Conservation (phyloP, 2,329 filamentous ascomycete genomes). For the Thielaviopsis cerberus region DNA sequence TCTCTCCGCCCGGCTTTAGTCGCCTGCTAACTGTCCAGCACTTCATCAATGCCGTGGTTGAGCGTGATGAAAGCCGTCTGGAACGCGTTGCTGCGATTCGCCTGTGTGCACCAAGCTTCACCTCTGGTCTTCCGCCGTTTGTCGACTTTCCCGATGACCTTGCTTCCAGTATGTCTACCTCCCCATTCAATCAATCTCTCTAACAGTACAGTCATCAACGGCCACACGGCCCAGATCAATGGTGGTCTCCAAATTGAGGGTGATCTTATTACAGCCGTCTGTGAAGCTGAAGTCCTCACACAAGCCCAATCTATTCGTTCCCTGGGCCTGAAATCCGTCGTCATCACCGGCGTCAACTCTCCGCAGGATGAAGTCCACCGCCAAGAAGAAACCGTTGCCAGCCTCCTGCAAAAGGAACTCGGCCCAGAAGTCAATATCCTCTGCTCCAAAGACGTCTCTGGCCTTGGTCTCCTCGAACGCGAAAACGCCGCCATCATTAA, state of each 20-base stretch:
- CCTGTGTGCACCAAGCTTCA: slow-evolving; percentile 26
- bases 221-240: slow-evolving; percentile 13
- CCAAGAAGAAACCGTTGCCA: slow-evolving; percentile 32
- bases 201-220: slow-evolving; percentile 12
- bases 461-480: slow-evolving; percentile 25
- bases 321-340: slow-evolving; percentile 24
- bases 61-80: slow-evolving; percentile 30
- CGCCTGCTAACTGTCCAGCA: slow-evolving; percentile 17
- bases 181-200: not conserved
- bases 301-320: slow-evolving; percentile 14
- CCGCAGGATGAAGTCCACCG: slow-evolving; percentile 34
- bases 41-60: slow-evolving; percentile 40
- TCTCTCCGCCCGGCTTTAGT: not conserved
- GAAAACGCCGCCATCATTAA: slow-evolving; percentile 37
- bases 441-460: slow-evolving; percentile 20
- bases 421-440: slow-evolving; percentile 17
- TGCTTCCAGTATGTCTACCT: not conserved
- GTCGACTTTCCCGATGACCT: slow-evolving; percentile 35
- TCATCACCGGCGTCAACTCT: slow-evolving; percentile 38
- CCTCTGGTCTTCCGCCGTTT: slow-evolving; percentile 29
- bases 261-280: slow-evolving; percentile 12
- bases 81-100: slow-evolving; percentile 34
- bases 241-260: slow-evolving; percentile 15
- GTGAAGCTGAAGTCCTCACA: slow-evolving; percentile 9
- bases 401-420: slow-evolving; percentile 21